phyloP scores from a whole-genome alignment of 768 basidiomycete genomes.

The Coprinellus aureogranulatus region DNA sequence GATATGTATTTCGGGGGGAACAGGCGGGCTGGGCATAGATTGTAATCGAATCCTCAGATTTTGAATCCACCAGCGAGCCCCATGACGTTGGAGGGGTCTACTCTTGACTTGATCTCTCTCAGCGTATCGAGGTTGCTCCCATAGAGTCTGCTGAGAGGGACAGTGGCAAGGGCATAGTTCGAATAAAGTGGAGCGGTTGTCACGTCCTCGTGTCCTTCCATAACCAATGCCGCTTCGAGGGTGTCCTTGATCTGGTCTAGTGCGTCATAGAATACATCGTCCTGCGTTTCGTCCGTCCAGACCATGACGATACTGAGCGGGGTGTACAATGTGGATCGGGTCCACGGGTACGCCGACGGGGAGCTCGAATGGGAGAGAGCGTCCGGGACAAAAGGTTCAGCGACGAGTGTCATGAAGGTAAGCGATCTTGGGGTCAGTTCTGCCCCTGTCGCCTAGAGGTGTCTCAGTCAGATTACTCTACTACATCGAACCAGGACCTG shows the following conservation, averaged over 20 bases:
- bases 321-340: constrained; percentile 33
- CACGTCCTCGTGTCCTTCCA: constrained; percentile 38
- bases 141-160: constrained; percentile 24
- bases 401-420: constrained; percentile 41
- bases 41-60: no score
- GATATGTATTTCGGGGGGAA: no score
- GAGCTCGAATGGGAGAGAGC: constrained; percentile 35
- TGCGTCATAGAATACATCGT: constrained; percentile 52
- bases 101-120: constrained; percentile 34
- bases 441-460: constrained; percentile 31
- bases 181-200: constrained; percentile 45
- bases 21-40: no score
- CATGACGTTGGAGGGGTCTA: constrained; percentile 65
- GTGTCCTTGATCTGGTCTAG: constrained; percentile 43
- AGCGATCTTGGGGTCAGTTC: constrained; percentile 24
- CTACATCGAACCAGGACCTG: constrained; percentile 47
- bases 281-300: constrained; percentile 38
- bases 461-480: constrained; percentile 35
- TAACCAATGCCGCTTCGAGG: constrained; percentile 36
- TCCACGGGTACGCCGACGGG: constrained; percentile 49
- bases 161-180: neutral
- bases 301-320: constrained; percentile 48
- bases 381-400: constrained; percentile 49
- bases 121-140: constrained; percentile 46
- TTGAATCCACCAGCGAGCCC: constrained; percentile 65